phyloP scores from a whole-genome alignment of 345 rosid species.

The Arabidopsis thaliana region DNA sequence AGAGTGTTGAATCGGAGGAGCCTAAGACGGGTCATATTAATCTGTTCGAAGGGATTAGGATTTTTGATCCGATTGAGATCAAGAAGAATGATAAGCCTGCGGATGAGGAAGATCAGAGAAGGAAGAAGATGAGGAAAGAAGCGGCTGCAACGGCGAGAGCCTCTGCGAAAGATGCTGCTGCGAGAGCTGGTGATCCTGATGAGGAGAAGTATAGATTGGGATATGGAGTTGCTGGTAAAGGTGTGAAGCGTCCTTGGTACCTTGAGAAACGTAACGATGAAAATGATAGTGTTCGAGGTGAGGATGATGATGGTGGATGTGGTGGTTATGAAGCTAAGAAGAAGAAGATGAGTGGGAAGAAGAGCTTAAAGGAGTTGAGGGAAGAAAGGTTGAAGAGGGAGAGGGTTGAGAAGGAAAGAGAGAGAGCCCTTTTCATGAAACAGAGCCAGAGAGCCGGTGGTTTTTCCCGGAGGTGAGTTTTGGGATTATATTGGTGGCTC shows the following conservation, averaged over 20 bases:
- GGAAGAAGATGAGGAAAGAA: constrained; percentile 80
- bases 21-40: constrained; percentile 78
- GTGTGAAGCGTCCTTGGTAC: constrained; percentile 93
- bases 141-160: constrained; percentile 59
- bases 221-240: constrained; percentile 90
- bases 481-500: constrained; percentile 4
- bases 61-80: constrained; percentile 68
- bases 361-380: constrained; percentile 72
- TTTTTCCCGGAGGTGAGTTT: constrained; percentile 58
- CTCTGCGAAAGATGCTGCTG: constrained; percentile 45
- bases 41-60: constrained; percentile 89
- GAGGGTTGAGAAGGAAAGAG: constrained; percentile 75
- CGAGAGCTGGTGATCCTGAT: constrained; percentile 55
- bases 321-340: constrained; percentile 51
- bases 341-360: constrained; percentile 64
- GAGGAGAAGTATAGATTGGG: constrained; percentile 91
- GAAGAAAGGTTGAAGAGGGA: constrained; percentile 85
- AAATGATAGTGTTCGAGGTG: constrained; percentile 27
- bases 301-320: constrained; percentile 36
- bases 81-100: constrained; percentile 44
- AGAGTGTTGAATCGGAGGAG: constrained; percentile 46
- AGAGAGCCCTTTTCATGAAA: constrained; percentile 56
- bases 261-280: constrained; percentile 61
- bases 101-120: constrained; percentile 65
- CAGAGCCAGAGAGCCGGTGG: constrained; percentile 56